Evolutionary conservation across 495 filamentous ascomycete genomes (phyloP).

Genomic region (Aspergillus haitiensis): DNA sequence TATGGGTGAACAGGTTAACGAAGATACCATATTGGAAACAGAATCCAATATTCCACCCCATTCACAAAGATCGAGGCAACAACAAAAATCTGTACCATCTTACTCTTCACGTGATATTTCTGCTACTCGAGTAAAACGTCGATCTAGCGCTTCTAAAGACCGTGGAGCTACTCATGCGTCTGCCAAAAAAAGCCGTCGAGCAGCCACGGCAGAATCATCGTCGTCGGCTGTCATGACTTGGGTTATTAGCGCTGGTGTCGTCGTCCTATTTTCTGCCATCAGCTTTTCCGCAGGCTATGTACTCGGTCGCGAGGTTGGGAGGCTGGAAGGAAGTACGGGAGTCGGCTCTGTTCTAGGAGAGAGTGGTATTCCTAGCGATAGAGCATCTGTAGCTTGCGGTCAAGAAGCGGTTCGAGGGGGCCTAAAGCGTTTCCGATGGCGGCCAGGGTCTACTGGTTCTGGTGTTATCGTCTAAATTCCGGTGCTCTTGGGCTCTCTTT

Average conservation of each 20-base stretch:
- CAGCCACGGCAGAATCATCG: constrained; percentile 32
- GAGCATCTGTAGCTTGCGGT: constrained; percentile 40
- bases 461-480: constrained; percentile 34
- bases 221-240: constrained; percentile 67
- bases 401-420: constrained; percentile 47
- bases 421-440: constrained; percentile 47
- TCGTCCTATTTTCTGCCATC: constrained; percentile 86
- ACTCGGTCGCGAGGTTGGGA: constrained; percentile 78
- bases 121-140: constrained; percentile 48
- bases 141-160: constrained; percentile 56
- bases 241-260: constrained; percentile 88
- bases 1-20: constrained; percentile 49
- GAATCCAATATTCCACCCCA: constrained; percentile 27
- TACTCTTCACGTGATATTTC: constrained; percentile 18
- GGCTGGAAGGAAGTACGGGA: constrained; percentile 56
- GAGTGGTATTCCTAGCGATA: constrained; percentile 30
- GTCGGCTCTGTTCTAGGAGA: constrained; percentile 37
- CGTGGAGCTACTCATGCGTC: constrained; percentile 40
- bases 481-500: neutral
- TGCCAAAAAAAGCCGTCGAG: constrained; percentile 56
- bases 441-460: constrained; percentile 39
- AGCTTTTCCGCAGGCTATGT: constrained; percentile 94
- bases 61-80: constrained; percentile 23
- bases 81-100: constrained; percentile 30
- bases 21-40: constrained; percentile 22